Percentiles rank a stretch among this genome's conserved stretches.
Conservation (phyloP, 2,329 filamentous ascomycete species). For the Cytospora piceicola region DNA sequence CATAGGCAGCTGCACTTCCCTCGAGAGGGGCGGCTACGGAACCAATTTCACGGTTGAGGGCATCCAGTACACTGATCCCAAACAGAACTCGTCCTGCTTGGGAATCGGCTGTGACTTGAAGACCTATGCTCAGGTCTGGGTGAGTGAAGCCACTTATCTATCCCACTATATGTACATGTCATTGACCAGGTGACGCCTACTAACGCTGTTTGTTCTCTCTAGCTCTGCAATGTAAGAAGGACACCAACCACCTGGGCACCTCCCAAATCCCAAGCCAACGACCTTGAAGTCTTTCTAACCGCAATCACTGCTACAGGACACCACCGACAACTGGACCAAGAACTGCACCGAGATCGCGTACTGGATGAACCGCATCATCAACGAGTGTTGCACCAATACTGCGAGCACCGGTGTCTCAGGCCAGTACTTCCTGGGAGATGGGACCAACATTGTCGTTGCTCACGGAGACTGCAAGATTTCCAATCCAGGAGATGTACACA, state of each 20-base stretch:
- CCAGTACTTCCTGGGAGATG: conserved; percentile 2
- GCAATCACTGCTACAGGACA: background rate
- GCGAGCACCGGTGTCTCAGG: background rate
- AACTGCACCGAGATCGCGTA: background rate
- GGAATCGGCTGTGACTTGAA: conserved; percentile 8
- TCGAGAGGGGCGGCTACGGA: background rate
- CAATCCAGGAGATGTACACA: background rate
- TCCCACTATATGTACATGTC: background rate
- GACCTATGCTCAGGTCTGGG: conserved; percentile 3
- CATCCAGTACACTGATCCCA: background rate
- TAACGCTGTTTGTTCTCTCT: background rate
- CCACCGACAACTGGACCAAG: background rate
- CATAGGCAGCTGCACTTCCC: background rate
- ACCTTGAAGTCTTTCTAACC: background rate
- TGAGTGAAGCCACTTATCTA: background rate
- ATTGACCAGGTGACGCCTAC: background rate
- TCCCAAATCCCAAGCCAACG: too few relatives aligned
- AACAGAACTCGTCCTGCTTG: conserved; percentile 7
- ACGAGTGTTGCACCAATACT: conserved; percentile 3
- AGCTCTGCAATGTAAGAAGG: conserved; percentile 5
- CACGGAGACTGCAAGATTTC: background rate
- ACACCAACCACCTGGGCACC: background rate
- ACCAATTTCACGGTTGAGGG: background rate
- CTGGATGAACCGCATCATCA: background rate
- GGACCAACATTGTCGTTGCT: conserved; percentile 5